Base-by-base conservation (phyloP, 352 stramenopile species). In the Blastocystis hominis region DNA sequence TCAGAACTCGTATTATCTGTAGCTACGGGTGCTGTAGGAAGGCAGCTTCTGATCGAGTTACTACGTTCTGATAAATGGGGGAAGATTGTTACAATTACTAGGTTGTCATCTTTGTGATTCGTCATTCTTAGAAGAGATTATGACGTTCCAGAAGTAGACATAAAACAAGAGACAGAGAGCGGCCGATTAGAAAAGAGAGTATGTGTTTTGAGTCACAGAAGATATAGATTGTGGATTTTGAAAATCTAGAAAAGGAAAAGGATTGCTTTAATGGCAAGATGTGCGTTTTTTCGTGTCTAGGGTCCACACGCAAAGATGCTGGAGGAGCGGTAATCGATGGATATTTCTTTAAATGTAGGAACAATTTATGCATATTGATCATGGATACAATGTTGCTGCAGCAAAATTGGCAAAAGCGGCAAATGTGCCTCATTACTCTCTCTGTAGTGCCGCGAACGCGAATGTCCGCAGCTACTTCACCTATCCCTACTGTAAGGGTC, bases 281-380 rank as follows among this genome's bases (percentile, higher is more conserved):
- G 4, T 70, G 46, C 24, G 46, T 70, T n/a, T 70, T 70, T 36
- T 70, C 62, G 20, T 70, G 62, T 10, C 46, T 70, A 20, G 62
- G 62, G 46, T 47, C 62, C 36, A 70, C 62, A 10, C 36, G 62
- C 24, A 36, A 20, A 44, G 24, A 70, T 36, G 62, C 62, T 70
- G 62, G 62, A 70, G 40, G 24, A 20, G 62, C 62, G 40, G 62
- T 70, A 20, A 5, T n/a, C 46, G 3, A 36, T 47, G 5, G 34
- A 20, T 68, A 2, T 47, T 38, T 15, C 36, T 70, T 1, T 38
- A 2, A 70, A 24, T 20, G 24, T 36, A 70, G 62, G 42, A 2
- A 20, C 24, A n/a, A 3, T 70, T 70, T 36, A 70, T 70, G 62
- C 62, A 70, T 36, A 70, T 70, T 70, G 62, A 70, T 10, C 62